phyloP scores from a whole-genome alignment of 140 eudicot genomes.

The Oenanthe javanica region DNA sequence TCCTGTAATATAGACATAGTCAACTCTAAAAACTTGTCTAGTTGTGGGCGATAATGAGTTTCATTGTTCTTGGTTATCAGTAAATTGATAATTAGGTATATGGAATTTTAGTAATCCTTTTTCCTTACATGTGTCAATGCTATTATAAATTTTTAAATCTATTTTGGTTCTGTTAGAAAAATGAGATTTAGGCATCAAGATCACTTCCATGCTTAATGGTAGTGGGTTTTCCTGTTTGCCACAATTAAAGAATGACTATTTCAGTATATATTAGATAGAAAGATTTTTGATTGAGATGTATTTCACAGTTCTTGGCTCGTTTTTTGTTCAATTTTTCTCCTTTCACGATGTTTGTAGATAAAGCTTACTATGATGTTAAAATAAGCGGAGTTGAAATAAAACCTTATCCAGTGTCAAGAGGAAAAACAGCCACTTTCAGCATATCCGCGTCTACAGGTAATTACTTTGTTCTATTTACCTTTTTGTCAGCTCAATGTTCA shows the following conservation, averaged over 20 bases:
- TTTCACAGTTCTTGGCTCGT: not conserved
- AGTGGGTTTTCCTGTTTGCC: not conserved
- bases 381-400: constrained; percentile 58
- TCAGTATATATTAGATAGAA: not conserved
- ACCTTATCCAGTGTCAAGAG: constrained; percentile 61
- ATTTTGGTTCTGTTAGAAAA: not conserved
- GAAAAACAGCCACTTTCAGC: constrained; percentile 49
- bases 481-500: not conserved
- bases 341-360: constrained; percentile 37
- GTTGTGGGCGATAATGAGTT: not conserved
- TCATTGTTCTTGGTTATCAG: not conserved
- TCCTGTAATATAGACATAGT: not conserved
- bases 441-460: constrained; percentile 67
- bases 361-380: constrained; percentile 43
- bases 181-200: not conserved
- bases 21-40: not conserved
- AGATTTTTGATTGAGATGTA: not conserved
- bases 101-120: not conserved
- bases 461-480: constrained; percentile 5
- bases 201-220: not conserved
- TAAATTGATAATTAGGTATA: not conserved
- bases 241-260: not conserved
- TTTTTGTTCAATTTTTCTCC: not conserved
- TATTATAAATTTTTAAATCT: not conserved
- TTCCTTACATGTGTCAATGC: not conserved